phyloP scores from a whole-genome alignment of 176 grass and related monocot genomes.

The Hsuehochloa calcarea region DNA sequence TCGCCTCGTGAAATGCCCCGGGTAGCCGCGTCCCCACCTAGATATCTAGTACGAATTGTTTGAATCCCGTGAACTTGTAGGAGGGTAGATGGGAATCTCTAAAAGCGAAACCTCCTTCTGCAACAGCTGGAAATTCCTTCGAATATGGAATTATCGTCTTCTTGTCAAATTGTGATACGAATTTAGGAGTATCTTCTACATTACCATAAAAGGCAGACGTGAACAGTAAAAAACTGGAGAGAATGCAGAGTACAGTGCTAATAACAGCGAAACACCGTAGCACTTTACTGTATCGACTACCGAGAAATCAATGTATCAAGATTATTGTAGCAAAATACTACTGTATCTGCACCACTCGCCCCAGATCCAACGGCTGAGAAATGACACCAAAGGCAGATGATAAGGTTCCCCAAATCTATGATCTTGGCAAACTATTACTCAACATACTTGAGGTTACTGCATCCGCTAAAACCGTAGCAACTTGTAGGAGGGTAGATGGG shows the following conservation, averaged over 20 bases:
- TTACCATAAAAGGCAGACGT: background rate
- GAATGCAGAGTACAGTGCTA: background rate
- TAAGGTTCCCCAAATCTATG: background rate
- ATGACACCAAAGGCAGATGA: background rate
- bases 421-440: too few relatives aligned
- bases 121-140: background rate
- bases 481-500: constrained; percentile 6
- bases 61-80: background rate
- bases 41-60: background rate
- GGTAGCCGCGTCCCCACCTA: constrained; percentile 13
- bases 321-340: too few relatives aligned
- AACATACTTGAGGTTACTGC: background rate
- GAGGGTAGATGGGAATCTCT: constrained; percentile 14
- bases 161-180: background rate
- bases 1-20: constrained; percentile 15
- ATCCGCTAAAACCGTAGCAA: too few relatives aligned
- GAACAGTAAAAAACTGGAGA: background rate
- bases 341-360: background rate
- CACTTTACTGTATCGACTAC: background rate
- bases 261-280: background rate
- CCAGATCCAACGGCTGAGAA: background rate
- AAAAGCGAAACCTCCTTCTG: background rate
- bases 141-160: background rate
- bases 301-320: background rate
- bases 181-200: background rate